Conservation (phyloP, 2,329 filamentous ascomycete species). For the Knufia fluminis region DNA sequence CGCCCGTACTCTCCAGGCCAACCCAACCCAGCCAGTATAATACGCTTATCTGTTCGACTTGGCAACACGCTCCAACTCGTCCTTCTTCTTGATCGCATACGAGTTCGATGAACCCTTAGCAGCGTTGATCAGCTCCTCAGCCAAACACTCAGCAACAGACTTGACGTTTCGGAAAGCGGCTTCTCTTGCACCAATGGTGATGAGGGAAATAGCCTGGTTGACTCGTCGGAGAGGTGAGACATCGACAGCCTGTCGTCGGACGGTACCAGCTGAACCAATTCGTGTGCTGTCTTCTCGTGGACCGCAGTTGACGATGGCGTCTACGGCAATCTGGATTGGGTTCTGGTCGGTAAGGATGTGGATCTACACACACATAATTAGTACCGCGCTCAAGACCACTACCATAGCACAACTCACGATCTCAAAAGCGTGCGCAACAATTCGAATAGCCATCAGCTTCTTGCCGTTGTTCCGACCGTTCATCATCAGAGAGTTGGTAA, state of each 20-base stretch:
- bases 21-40: too few relatives aligned
- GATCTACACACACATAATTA: constrained; percentile 52
- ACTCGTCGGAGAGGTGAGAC: constrained; percentile 98
- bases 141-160: constrained; percentile 98
- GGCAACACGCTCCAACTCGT: constrained; percentile 99
- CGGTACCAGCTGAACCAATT: constrained; percentile 98
- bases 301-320: constrained; percentile 99
- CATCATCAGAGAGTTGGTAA: constrained; percentile 99
- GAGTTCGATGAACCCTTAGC: constrained; percentile 99
- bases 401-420: constrained; percentile 84
- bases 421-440: constrained; percentile 97
- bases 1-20: not conserved
- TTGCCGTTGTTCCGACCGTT: constrained; percentile 99
- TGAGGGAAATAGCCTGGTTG: constrained; percentile 98
- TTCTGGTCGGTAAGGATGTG: constrained; percentile 99
- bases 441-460: constrained; percentile 99
- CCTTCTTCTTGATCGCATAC: constrained; percentile 99
- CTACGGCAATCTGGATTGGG: constrained; percentile 98
- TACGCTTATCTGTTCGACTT: constrained; percentile 97
- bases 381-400: not conserved
- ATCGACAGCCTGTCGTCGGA: constrained; percentile 99
- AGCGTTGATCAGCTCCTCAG: constrained; percentile 99
- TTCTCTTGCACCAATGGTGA: constrained; percentile 98
- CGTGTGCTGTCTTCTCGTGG: constrained; percentile 99
- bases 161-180: constrained; percentile 99